Evolutionary conservation across 192 early-diverging fungal genomes (phyloP), one percentile per base, ranked within the genome.

Genomic region (Chytriomyces sp.): DNA sequence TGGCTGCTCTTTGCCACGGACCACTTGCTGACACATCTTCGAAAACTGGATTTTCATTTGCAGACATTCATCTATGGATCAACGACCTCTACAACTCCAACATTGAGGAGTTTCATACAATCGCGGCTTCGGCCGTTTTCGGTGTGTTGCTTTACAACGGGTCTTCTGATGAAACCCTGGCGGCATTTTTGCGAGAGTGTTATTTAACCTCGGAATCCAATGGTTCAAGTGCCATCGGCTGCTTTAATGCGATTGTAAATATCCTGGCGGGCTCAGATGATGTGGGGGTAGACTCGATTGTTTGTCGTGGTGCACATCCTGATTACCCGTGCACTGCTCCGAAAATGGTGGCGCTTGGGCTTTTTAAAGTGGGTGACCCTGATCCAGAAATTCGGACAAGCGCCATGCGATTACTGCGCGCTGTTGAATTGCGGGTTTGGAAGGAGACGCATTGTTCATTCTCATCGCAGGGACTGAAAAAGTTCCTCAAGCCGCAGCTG

Each of bases 1-100:
- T 99, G 97, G 91, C 95, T 5, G 87, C 90, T 1, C 85, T 99
- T 50, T 94, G 92, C 65, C 80, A 84, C 53, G 89, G 89, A 9
- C 82, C 87, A 48, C 45, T 90, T 5, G 53, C 66, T 11, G 71
- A 70, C 45, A 24, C 76, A 10, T 45, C 72, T 16, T 72, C 60
- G 3, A 59, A 72, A 11, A 18, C 65, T 50, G 48, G 65, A 18
- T 86, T 90, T 63, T 79, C 86, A 28, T 61, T 87, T 11, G 49
- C 64, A 13, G 60, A 81, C 5, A 65, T 89, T 18, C 72, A 84
- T 6, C 44, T 48, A 4, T 87, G 85, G 80, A 85, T 87, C 23
- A 70, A 82, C 50, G 77, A 83, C 9, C 64, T 89, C 10, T 78
- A 85, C 63, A 73, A 78, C 23, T 80, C 80, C 3, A 74, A 84